Conservation (phyloP, 352 stramenopile species). For the Pythium scleroteichum region DNA sequence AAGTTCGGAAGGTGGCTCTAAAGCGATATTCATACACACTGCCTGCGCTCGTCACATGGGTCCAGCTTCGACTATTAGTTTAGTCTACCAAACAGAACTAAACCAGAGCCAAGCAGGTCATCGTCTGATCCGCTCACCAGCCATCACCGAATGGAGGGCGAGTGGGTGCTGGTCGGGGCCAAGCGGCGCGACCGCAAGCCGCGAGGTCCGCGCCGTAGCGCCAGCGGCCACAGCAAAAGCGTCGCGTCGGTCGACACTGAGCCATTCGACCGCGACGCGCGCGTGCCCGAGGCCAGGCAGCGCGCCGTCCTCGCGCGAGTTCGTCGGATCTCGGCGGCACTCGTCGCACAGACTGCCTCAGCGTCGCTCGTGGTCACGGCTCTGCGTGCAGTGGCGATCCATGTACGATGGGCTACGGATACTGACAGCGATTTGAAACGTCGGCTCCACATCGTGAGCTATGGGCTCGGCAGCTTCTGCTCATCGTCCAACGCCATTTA, state of each 20-base stretch:
- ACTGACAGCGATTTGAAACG: neutral
- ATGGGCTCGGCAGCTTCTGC: constrained; percentile 78
- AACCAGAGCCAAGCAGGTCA: neutral
- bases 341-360: constrained; percentile 12
- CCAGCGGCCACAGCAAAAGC: neutral
- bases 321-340: constrained; percentile 30
- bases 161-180: constrained; percentile 24
- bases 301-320: constrained; percentile 43
- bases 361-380: constrained; percentile 32
- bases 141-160: constrained; percentile 5
- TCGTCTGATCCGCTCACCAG: too few species aligned
- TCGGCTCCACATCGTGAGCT: constrained; percentile 49
- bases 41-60: too few species aligned
- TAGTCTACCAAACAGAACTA: neutral
- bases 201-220: neutral
- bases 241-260: neutral
- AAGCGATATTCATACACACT: too few species aligned
- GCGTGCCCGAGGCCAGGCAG: constrained; percentile 39
- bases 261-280: constrained; percentile 17
- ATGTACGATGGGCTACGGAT: constrained; percentile 30
- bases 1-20: too few species aligned
- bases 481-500: constrained; percentile 73
- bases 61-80: too few species aligned
- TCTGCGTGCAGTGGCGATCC: constrained; percentile 23
- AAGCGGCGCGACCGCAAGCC: constrained; percentile 17